Percentiles rank a stretch among this genome's conserved stretches.
phyloP scores from a whole-genome alignment of 2,329 filamentous ascomycete species.

The Talaromyces sp. region DNA sequence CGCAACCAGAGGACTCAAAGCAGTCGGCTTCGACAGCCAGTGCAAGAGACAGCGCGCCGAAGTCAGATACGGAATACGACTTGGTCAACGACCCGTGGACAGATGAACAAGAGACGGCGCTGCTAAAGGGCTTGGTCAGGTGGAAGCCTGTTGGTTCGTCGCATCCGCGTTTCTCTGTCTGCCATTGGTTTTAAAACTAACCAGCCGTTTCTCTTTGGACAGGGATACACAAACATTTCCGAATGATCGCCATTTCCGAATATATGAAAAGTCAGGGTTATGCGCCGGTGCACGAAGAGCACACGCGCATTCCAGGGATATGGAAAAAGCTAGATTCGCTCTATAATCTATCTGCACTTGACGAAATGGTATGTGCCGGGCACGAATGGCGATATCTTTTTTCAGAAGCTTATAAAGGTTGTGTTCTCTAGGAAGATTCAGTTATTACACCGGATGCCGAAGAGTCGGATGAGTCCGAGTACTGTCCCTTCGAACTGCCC shows the following conservation, averaged over 20 bases:
- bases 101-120: slow-evolving; percentile 85
- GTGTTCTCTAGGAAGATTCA: slow-evolving; percentile 44
- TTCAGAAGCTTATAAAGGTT: neutral
- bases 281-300: slow-evolving; percentile 58
- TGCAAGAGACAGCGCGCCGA: slow-evolving; percentile 24
- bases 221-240: slow-evolving; percentile 93
- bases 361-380: slow-evolving; percentile 68
- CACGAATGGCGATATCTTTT: neutral
- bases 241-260: slow-evolving; percentile 80
- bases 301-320: slow-evolving; percentile 85
- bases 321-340: slow-evolving; percentile 80
- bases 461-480: slow-evolving; percentile 56
- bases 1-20: slow-evolving; percentile 23
- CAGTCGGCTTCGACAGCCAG: slow-evolving; percentile 24
- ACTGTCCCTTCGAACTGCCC: slow-evolving; percentile 63
- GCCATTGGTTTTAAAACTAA: neutral
- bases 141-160: slow-evolving; percentile 88
- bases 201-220: slow-evolving; percentile 6
- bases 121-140: slow-evolving; percentile 87
- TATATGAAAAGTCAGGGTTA: slow-evolving; percentile 75
- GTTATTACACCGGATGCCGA: slow-evolving; percentile 42
- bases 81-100: slow-evolving; percentile 75
- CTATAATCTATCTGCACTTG: slow-evolving; percentile 80
- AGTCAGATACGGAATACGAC: slow-evolving; percentile 40
- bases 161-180: neutral